Conservation (phyloP, 75 land plant genomes). For the Gnetum montanum region DNA sequence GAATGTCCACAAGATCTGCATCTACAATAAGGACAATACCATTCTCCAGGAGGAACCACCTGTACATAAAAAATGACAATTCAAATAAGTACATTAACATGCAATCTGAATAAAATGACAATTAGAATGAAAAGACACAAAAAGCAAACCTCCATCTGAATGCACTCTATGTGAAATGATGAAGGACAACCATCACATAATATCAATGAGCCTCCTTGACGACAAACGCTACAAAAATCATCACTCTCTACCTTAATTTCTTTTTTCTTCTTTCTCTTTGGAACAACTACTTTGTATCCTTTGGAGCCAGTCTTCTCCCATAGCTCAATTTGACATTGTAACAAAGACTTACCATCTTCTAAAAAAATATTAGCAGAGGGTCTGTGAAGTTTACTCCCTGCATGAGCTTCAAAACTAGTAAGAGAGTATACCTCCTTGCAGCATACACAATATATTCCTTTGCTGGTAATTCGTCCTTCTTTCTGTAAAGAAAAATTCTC, state of each 20-base stretch:
- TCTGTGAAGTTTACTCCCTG: slow-evolving; percentile 36
- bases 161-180: slow-evolving; percentile 59
- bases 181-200: slow-evolving; percentile 90
- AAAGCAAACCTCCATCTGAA: slow-evolving; percentile 60
- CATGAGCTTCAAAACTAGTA: slow-evolving; percentile 53
- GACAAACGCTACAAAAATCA: slow-evolving; percentile 65
- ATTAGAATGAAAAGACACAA: not conserved
- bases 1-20: slow-evolving; percentile 47
- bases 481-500: slow-evolving; percentile 8
- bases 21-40: slow-evolving; percentile 71
- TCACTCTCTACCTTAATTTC: slow-evolving; percentile 22
- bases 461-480: slow-evolving; percentile 47
- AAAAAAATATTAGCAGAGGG: slow-evolving; percentile 47
- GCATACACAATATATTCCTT: slow-evolving; percentile 65
- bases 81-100: not conserved
- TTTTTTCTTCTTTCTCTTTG: slow-evolving; percentile 8
- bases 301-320: slow-evolving; percentile 4
- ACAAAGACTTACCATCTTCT: slow-evolving; percentile 71
- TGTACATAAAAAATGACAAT: slow-evolving; percentile 9
- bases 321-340: slow-evolving; percentile 55
- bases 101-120: too few relatives aligned
- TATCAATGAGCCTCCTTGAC: slow-evolving; percentile 56
- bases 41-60: slow-evolving; percentile 48
- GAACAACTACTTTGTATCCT: not conserved
- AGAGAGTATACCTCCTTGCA: slow-evolving; percentile 35